Evolutionary conservation across 2,329 filamentous ascomycete species (phyloP), one percentile per base, ranked within the genome.

Genomic region (Scorias spongiosa): DNA sequence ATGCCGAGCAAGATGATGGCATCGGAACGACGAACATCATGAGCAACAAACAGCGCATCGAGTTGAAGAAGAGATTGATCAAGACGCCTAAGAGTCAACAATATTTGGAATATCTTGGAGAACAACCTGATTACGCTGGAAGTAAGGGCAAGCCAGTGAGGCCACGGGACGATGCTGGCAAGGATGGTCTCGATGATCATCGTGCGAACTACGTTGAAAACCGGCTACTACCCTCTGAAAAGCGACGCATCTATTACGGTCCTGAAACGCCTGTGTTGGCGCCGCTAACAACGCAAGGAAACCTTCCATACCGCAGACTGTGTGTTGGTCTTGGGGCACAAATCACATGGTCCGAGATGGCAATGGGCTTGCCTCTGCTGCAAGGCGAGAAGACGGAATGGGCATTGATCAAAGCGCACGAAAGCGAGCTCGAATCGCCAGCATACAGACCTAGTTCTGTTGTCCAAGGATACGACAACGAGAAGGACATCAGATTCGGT

Each of bases 331-430:
- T 96, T 18, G 91, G 91, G 30, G 88, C 87, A 26, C 83, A 95
- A 58, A 72, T 93, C 41, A 98, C 91, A 0, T 98, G 94, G 68
- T 96, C 89, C 0, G 91, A 98, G 64, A 98, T 98, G 91, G 91
- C 89, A 3, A 84, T 98, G 75, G 80, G 85, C 26, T 68, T 93
- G 63, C 88, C 89, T 9, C 66, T 98, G 37, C 73, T 98, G 5
- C 87, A 95, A 62, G 91, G 91, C 30, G 77, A 83, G 50, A 93
- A 89, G 64, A 74, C 80, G 1, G 91, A 98, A 66, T 98, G 91
- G 91, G 87, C 91, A 15, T 70, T 98, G 44, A 77, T 96, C 72
- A 93, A 91, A 63, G 85, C 85, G 2, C 91, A 98, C 59, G 79
- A 87, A 59, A 83, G 80, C 6, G 91, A 98, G 63, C 69, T 81